Conservation (phyloP, 1,284 basidiomycete species). For the Austroboletus olivaceoglutinosus region DNA sequence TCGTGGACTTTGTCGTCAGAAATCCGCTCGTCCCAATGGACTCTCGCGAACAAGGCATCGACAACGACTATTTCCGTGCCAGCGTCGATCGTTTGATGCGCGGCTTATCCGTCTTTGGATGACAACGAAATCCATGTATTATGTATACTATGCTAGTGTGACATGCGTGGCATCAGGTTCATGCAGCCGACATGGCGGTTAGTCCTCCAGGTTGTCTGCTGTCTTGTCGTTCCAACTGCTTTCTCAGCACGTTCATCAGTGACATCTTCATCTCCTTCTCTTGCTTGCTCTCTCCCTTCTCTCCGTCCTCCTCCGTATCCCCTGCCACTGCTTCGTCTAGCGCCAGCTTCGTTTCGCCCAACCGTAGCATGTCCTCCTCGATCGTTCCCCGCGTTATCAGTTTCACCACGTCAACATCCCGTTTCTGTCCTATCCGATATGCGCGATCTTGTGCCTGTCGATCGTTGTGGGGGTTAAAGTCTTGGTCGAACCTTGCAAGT, state of each 20-base stretch:
- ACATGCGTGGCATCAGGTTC: conserved; percentile 6
- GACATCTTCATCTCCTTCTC: conserved; percentile 82
- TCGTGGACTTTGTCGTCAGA: conserved; percentile 89
- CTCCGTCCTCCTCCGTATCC: conserved; percentile 55
- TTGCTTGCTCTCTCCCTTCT: conserved; percentile 58
- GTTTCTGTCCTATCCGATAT: conserved; percentile 96
- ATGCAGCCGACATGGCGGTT: conserved; percentile 3
- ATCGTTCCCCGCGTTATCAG: conserved; percentile 92
- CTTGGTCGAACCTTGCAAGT: conserved; percentile 83
- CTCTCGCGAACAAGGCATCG: conserved; percentile 77
- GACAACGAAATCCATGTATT: conserved; percentile 17
- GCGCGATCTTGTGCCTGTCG: conserved; percentile 96
- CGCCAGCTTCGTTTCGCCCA: conserved; percentile 87
- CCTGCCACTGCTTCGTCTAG: conserved; percentile 92
- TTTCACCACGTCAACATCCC: conserved; percentile 89
- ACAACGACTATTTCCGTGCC: conserved; percentile 87
- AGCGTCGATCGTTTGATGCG: conserved; percentile 78
- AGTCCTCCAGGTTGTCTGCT: conserved; percentile 9
- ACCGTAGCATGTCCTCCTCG: conserved; percentile 92
- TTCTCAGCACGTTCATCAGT: conserved; percentile 74
- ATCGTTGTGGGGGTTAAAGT: conserved; percentile 94
- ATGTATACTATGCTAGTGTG: conserved; percentile 21
- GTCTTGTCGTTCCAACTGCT: conserved; percentile 51
- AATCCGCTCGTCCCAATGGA: conserved; percentile 88
- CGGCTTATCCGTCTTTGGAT: conserved; percentile 61